Evolutionary conservation across 2,329 filamentous ascomycete species (phyloP).

Genomic region (Penicillium rolfsii): DNA sequence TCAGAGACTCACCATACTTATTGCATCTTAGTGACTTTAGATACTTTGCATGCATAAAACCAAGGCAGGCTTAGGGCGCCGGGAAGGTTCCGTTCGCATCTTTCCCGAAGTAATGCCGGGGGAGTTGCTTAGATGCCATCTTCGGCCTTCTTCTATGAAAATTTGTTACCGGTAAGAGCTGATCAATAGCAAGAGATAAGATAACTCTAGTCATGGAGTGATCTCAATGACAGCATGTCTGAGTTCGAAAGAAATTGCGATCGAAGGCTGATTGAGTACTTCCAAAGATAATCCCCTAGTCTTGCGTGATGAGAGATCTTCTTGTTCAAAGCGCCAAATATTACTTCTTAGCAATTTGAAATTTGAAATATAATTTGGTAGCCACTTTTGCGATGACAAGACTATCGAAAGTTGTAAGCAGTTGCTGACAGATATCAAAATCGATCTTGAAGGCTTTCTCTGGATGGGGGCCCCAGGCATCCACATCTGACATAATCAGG

Average conservation of each 20-base stretch:
- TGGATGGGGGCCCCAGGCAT: background rate
- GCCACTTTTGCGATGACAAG: background rate
- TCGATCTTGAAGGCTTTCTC: background rate
- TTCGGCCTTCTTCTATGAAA: background rate
- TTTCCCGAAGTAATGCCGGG: background rate
- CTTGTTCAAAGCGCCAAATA: background rate
- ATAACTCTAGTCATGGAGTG: background rate
- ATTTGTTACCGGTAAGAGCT: background rate
- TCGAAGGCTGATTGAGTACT: background rate
- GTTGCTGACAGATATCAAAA: background rate
- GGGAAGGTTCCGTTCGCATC: background rate
- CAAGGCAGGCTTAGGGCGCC: background rate
- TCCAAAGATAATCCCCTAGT: background rate
- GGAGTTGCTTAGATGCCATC: background rate
- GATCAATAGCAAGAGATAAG: no score
- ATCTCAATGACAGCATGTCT: background rate
- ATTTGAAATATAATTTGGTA: background rate
- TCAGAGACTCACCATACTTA: background rate
- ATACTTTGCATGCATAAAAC: background rate
- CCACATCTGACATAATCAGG: background rate
- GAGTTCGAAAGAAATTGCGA: background rate
- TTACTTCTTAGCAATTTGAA: background rate
- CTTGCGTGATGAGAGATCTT: background rate
- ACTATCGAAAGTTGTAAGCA: background rate
- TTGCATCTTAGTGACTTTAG: background rate